Percentiles rank a stretch among this genome's conserved stretches.
These are phyloP conservation scores for Rubia tinctorum DNA, from an alignment of 305 asterid genomes.

Conservation along the genomic window DNA sequence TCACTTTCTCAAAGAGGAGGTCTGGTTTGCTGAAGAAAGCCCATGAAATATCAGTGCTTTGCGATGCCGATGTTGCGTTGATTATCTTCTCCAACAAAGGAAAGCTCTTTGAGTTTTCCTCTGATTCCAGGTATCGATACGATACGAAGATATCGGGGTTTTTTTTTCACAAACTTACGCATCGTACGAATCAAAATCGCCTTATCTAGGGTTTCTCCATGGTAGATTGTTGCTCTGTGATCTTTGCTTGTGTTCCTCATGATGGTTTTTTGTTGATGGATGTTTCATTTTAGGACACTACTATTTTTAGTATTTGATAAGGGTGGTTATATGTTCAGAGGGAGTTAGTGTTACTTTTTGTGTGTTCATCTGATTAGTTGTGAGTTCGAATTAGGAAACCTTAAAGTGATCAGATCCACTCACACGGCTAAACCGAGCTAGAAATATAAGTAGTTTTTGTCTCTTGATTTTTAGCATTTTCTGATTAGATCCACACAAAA, in stretches of 20 bases:
- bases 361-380: background rate
- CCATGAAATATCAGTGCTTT: slow-evolving; percentile 74
- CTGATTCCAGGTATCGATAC: slow-evolving; percentile 53
- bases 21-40: slow-evolving; percentile 79
- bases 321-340: background rate
- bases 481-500: background rate
- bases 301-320: background rate
- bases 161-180: too few relatives aligned
- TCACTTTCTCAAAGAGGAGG: slow-evolving; percentile 79
- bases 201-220: background rate
- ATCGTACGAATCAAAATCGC: background rate
- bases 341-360: background rate
- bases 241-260: background rate
- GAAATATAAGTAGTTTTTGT: background rate
- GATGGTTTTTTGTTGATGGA: background rate
- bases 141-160: too few relatives aligned
- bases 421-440: background rate
- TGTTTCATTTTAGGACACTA: background rate
- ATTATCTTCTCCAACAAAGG: slow-evolving; percentile 76
- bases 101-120: slow-evolving; percentile 69
- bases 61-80: slow-evolving; percentile 74
- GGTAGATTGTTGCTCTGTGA: background rate
- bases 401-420: slow-evolving; percentile 2
- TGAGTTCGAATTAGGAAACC: slow-evolving; percentile 1
- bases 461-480: background rate